Evolutionary conservation across 2,329 filamentous ascomycete species (phyloP).

Genomic region (Macrophomina phaseolina): DNA sequence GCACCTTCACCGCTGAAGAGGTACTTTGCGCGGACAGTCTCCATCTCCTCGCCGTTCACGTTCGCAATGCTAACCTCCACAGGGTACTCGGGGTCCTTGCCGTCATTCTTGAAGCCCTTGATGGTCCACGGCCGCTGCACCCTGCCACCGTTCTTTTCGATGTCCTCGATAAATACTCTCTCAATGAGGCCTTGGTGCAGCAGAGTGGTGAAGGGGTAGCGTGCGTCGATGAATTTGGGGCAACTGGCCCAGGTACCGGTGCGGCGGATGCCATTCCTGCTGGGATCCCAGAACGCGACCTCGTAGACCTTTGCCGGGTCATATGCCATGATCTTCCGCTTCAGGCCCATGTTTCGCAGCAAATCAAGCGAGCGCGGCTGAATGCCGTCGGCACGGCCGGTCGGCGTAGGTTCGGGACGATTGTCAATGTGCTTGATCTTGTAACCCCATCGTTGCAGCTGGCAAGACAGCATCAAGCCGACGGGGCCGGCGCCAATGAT

Average conservation of each 20-base stretch:
- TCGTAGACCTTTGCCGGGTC: conserved; percentile 85
- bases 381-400: conserved; percentile 88
- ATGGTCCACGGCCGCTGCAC: conserved; percentile 68
- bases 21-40: conserved; percentile 69
- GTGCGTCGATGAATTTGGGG: conserved; percentile 75
- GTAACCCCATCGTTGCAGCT: conserved; percentile 90
- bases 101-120: conserved; percentile 65
- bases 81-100: conserved; percentile 71
- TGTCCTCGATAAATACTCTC: conserved; percentile 65
- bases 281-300: conserved; percentile 70
- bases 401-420: conserved; percentile 80
- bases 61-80: conserved; percentile 80
- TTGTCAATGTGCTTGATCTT: conserved; percentile 96
- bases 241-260: conserved; percentile 83
- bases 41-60: conserved; percentile 71
- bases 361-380: conserved; percentile 88
- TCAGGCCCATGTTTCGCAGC: conserved; percentile 86
- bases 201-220: conserved; percentile 68
- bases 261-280: conserved; percentile 60
- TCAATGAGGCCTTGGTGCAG: conserved; percentile 69
- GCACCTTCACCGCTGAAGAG: conserved; percentile 69
- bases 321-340: conserved; percentile 84
- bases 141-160: conserved; percentile 62
- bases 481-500: conserved; percentile 90
- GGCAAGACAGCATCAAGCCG: conserved; percentile 85